Evolutionary conservation across 78 protist species (phyloP).

Genomic region (Diacronema lutheri): DNA sequence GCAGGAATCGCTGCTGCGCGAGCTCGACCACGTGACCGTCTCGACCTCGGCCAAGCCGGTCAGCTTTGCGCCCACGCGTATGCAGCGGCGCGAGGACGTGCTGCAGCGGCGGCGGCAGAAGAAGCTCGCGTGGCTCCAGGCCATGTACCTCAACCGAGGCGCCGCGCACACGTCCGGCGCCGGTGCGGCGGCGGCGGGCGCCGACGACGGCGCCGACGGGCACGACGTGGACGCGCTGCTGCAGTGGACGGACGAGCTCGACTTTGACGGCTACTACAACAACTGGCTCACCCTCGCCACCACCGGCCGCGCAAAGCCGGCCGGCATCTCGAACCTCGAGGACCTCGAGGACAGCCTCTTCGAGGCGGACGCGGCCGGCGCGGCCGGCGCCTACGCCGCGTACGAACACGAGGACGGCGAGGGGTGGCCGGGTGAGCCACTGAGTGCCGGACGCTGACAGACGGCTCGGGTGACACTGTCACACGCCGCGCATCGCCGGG

Average conservation of each 20-base stretch:
- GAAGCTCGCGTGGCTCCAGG: neutral
- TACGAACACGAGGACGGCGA: too few species aligned
- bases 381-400: too few species aligned
- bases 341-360: too few species aligned
- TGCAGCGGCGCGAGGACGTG: neutral
- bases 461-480: too few species aligned
- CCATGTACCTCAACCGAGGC: neutral
- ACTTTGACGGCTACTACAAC: neutral
- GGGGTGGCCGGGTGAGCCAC: too few species aligned
- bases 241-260: conserved; percentile 1
- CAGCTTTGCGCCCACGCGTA: neutral
- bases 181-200: neutral
- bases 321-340: too few species aligned
- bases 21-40: neutral
- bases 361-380: too few species aligned
- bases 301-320: neutral
- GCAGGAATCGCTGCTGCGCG: neutral
- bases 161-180: too few species aligned
- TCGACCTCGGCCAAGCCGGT: neutral
- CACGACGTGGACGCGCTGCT: neutral
- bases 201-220: neutral
- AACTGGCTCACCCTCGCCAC: neutral
- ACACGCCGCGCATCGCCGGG: too few species aligned
- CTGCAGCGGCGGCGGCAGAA: neutral
- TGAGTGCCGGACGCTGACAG: too few species aligned